phyloP scores from a whole-genome alignment of 441 rosid species.

The Arabidopsis hybrid region DNA sequence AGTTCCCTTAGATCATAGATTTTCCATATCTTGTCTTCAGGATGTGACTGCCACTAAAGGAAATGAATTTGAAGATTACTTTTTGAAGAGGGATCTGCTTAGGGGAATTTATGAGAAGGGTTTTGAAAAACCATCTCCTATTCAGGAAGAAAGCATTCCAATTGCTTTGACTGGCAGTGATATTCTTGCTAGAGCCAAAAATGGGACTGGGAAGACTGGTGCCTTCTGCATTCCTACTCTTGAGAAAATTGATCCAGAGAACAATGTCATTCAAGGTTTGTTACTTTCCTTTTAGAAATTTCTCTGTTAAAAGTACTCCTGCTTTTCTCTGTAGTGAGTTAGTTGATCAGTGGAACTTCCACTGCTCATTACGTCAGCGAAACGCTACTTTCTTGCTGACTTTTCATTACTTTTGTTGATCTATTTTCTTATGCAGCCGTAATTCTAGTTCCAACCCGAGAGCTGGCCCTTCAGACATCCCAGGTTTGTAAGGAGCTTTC shows the following conservation, averaged over 20 bases:
- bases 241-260: slow-evolving; percentile 87
- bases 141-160: slow-evolving; percentile 96
- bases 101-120: slow-evolving; percentile 95
- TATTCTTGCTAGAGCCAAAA: slow-evolving; percentile 95
- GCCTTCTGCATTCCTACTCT: slow-evolving; percentile 93
- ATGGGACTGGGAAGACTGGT: slow-evolving; percentile 94
- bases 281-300: neutral
- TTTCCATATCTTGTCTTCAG: slow-evolving; percentile 45
- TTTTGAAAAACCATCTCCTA: slow-evolving; percentile 92
- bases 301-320: neutral
- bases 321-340: neutral
- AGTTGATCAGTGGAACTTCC: neutral
- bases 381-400: neutral
- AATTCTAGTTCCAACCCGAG: slow-evolving; percentile 88
- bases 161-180: slow-evolving; percentile 92
- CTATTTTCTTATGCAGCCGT: slow-evolving; percentile 59
- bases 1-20: neutral
- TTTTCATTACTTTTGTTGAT: neutral
- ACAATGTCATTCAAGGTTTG: slow-evolving; percentile 86
- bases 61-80: slow-evolving; percentile 93
- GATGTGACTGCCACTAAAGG: slow-evolving; percentile 98
- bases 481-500: slow-evolving; percentile 97
- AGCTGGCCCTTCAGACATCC: slow-evolving; percentile 92
- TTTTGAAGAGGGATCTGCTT: slow-evolving; percentile 80
- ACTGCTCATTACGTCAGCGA: neutral